Evolutionary conservation across 1,284 basidiomycete genomes (phyloP), one percentile per base, ranked within the genome.

Genomic region (Ganoderma resinaceum): DNA sequence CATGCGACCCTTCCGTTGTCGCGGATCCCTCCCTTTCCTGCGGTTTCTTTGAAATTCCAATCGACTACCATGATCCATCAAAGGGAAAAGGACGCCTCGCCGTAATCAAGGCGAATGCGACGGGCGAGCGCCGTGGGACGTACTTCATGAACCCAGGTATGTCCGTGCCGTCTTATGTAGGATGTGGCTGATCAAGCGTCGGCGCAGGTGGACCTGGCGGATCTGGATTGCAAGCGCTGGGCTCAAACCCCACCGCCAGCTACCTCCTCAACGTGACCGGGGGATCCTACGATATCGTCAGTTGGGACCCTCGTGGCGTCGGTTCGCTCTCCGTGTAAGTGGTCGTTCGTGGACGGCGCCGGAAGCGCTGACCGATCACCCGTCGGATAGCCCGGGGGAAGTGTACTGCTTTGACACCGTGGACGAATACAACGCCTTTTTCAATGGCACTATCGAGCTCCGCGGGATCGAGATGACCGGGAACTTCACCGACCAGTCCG

Each of bases 241-340:
- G 46, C 23, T 26, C 46, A 5, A 29, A 31, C 43, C 16, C 5
- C 31, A 16, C 6, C 61, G 18, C 42, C 61, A 46, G 29, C 9
- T 29, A 46, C 33, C 61, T 67, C 37, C 64, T 63, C 31, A 35
- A 49, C 38, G 43, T 58, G 42, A 70, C 65, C 18, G 66, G 61
- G 16, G 65, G 62, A 5, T 49, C 38, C 5, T 69, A 63, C 60
- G 68, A 64, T 53, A 61, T 67, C 65, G 66, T 66, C 57, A 60
- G 63, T 59, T 70, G 68, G 66, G 71, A 66, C 37, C 63, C 67
- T 58, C 70, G 66, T 43, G 69, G 70, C 4, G 62, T 64, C n/a
- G 70, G 70, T 16, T 29, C 55, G n/a, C 61, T 63, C 43, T 63
- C 70, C 7, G 52, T 53, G 70, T 71, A n/a, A 29, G 61, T 58